Conservation (phyloP, 495 filamentous ascomycete species). For the Oleoguttula mirabilis region DNA sequence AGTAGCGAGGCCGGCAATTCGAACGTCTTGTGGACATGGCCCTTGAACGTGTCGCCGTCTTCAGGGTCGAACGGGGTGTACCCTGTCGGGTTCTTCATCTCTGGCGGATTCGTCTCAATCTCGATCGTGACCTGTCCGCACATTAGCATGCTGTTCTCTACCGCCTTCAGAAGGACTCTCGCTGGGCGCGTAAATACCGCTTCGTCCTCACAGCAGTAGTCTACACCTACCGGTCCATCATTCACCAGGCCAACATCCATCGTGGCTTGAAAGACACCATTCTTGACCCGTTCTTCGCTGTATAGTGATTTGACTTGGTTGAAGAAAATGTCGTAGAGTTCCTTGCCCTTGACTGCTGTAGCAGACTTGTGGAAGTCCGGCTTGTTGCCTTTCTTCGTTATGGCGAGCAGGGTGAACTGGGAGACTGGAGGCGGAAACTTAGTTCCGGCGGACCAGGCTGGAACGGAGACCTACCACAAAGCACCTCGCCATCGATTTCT, state of each 20-base stretch:
- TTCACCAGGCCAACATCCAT: conserved; percentile 94
- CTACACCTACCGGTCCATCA: conserved; percentile 79
- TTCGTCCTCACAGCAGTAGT: conserved; percentile 52
- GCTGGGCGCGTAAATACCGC: conserved; percentile 36
- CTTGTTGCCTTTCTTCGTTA: conserved; percentile 86
- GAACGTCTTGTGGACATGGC: conserved; percentile 19
- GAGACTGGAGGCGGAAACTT: conserved; percentile 51
- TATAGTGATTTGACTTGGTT: conserved; percentile 64
- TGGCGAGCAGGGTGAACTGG: conserved; percentile 89
- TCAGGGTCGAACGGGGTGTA: conserved; percentile 14
- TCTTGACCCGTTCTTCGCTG: conserved; percentile 64
- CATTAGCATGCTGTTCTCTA: conserved; percentile 15
- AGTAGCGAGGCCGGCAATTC: conserved; percentile 19
- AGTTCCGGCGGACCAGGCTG: too few species aligned
- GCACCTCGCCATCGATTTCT: conserved; percentile 77
- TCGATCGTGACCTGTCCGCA: conserved; percentile 50
- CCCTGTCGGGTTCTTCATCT: conserved; percentile 33
- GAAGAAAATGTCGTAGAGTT: conserved; percentile 72
- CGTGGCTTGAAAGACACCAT: conserved; percentile 96
- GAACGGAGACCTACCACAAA: conserved; percentile 86
- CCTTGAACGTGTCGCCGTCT: conserved; percentile 14
- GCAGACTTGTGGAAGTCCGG: conserved; percentile 91
- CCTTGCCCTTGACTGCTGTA: conserved; percentile 59
- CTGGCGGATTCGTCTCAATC: conserved; percentile 49
- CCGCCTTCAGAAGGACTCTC: conserved; percentile 5